Conservation (phyloP, 1,139 yeast genomes). For the Geotrichum candidum region DNA sequence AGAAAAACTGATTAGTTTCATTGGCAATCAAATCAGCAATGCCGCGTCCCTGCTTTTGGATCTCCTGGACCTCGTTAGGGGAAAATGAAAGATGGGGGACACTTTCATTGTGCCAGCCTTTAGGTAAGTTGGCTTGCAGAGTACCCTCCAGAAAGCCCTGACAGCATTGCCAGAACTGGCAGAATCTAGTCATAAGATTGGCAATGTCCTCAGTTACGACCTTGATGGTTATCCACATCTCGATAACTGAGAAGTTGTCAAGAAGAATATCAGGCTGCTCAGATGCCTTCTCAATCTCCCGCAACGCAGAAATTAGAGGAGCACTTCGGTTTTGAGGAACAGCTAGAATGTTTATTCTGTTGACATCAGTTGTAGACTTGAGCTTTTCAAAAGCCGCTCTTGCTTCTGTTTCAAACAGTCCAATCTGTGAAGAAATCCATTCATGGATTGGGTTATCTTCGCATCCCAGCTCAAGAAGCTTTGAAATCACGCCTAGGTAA, state of each 20-base stretch:
- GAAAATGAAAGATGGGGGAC: conserved; percentile 32
- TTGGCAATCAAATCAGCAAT: conserved; percentile 26
- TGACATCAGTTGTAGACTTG: conserved; percentile 30
- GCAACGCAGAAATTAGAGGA: conserved; percentile 23
- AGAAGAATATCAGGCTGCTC: conserved; percentile 25
- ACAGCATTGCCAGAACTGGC: conserved; percentile 45
- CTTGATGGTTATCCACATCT: conserved; percentile 49
- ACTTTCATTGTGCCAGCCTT: conserved; percentile 42
- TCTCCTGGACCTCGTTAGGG: conserved; percentile 26
- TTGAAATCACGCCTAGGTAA: conserved; percentile 52
- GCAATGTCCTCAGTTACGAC: conserved; percentile 43
- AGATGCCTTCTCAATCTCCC: conserved; percentile 9
- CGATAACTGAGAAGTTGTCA: conserved; percentile 45
- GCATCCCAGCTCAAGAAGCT: conserved; percentile 54
- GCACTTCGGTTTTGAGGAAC: conserved; percentile 27
- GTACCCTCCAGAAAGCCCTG: conserved; percentile 43
- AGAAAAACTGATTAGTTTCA: conserved; percentile 31
- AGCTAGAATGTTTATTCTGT: conserved; percentile 31
- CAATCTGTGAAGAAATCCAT: conserved; percentile 50
- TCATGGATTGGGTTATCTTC: conserved; percentile 59
- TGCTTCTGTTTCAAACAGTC: conserved; percentile 37
- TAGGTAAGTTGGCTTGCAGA: conserved; percentile 39
- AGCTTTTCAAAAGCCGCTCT: conserved; percentile 38
- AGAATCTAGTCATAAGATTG: conserved; percentile 33
- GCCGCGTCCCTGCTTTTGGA: conserved; percentile 26